Evolutionary conservation across 257 asterid species (phyloP), one percentile per base, ranked within the genome.

Genomic region (Coffea eugenioides): DNA sequence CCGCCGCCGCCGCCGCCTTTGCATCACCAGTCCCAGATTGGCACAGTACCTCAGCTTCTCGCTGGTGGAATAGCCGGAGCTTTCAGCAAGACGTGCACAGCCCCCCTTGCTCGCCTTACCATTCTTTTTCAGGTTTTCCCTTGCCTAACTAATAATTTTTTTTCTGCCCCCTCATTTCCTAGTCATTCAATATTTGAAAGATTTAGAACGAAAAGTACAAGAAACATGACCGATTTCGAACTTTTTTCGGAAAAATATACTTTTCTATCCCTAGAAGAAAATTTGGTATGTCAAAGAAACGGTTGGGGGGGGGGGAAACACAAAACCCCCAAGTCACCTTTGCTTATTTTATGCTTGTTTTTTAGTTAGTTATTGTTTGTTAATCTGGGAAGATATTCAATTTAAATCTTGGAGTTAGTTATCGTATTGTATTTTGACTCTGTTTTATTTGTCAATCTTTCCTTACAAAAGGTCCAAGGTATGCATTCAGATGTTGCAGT

Each of bases 21-120:
- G 79, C 84, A 81, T 69, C 85, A 69, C 77, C 90, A 71, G 79
- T 74, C 97, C 45, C 97, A 94, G 85, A 87, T 93, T 74, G 98
- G 97, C 6, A 88, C 97, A 25, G 91, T 91, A 34, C 91, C 94
- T 76, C 98, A 94, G 86, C 98, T 94, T 70, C 93, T 94, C 74
- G 97, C 97, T 52, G 98, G 98, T 54, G 98, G 98, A 20, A 84
- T 94, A 25, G 98, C 98, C 74, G 98, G 98, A 71, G 98, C 98
- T 80, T 94, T 94, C 82, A 88, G 97, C 88, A 94, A 94, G 85
- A 93, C 98, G 16, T 94, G 98, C 78, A 94, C 98, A 66, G 98
- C 98, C 57, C 98, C 98, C 68, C 85, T 93, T 15, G 92, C 97
- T 78, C 97, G 97, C 16, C 97, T 94, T 82, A 93, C 97, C 77